Base-by-base conservation (phyloP, 2,329 filamentous ascomycete species). In the Byssoonygena ceratinophila region DNA sequence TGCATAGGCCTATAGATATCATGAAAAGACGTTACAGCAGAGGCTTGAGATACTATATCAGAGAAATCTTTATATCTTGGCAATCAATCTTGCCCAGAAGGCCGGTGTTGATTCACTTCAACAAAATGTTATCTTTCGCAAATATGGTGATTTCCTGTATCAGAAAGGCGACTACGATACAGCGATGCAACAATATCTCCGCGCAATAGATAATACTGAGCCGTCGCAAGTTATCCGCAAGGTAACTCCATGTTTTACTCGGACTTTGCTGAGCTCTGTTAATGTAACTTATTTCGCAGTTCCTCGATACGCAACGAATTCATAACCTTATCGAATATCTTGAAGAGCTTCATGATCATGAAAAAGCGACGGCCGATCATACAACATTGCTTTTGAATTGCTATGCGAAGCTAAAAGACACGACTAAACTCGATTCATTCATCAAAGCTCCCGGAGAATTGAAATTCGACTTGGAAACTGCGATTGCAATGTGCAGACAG, bases 121-220 rank as follows among this genome's bases (percentile, higher is more conserved):
- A 66, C 87, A 94, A 61, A 96, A 94, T 61, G 75, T 86, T 54
- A 98, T 98, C 54, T 94, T 91, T 64, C 83, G 91, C 54, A 90
- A 84, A 65, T 97, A 95, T 67, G 92, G 91, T 11, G 92, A 98
- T 65, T 87, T 91, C 62, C 71, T 97, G 2, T 97, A 98, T 63
- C 87, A 94, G 59, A 95, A 94, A 63, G 88, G 86, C 3, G 90
- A 96, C 64, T 98, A 91, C 63, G 92, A 98, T 64, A 92, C 87
- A 5, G 90, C 94, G n/a, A 98, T 98, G 94, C 85, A 94, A 61
- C 92, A 97, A 67, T 98, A 98, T 64, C 82, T 98, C 57, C 85
- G 88, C 60, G 91, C 94, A 0, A 96, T 98, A 55, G 90, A 96
- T 64, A 92, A 87, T 54, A 97, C 91, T 0, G 91, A 97, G 62